Evolutionary conservation across 2,329 filamentous ascomycete genomes (phyloP), one percentile per base, ranked within the genome.

Genomic region (Fusarium oxysporum): DNA sequence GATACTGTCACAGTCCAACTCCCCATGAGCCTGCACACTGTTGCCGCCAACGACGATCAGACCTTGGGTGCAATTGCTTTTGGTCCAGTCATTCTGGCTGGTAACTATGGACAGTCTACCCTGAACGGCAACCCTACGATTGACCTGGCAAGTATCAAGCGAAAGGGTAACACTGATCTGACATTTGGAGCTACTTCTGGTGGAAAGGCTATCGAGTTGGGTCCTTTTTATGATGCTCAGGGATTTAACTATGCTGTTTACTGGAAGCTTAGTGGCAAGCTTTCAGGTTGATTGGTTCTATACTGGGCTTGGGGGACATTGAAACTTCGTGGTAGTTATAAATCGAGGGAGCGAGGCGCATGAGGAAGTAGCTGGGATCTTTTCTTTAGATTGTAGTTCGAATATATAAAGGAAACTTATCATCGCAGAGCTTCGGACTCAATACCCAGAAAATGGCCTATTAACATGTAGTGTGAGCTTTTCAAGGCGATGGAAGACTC

Each of bases 11-110:
- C 78, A 0, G 73, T 88, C 8, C 80, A 76, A n/a, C 75, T 88
- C 6, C 86, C 85, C 0, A 86, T 87, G 85, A 77, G 74, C 19
- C 74, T 87, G 1, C 80, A 81, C 9, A 80, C 81, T 0, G 73
- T 88, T 3, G 65, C 81, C 1, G 84, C 86, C n/a, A 87, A 87
- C 61, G 86, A 88, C 59, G 80, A 87, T 37, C 50, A 75, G 7
- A 76, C 55, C 7, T 63, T 87, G 4, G 85, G 83, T 5, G 85
- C 86, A 0, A 50, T 87, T 16, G 84, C 85, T 0, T 88, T 82
- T 58, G 86, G 86, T 0, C 86, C 85, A 0, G 81, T 82, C 0
- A 76, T 87, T 8, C 71, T 88, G 21, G 78, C 81, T 2, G 86
- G 83, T 0, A 84, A 87, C 62, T 87, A 87, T 59, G 85, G 85